A percentile compares a stretch with the other conserved stretches of the same genome.
Conservation (phyloP, 371 early-diverging fungal genomes). For the Blakeslea trispora region DNA sequence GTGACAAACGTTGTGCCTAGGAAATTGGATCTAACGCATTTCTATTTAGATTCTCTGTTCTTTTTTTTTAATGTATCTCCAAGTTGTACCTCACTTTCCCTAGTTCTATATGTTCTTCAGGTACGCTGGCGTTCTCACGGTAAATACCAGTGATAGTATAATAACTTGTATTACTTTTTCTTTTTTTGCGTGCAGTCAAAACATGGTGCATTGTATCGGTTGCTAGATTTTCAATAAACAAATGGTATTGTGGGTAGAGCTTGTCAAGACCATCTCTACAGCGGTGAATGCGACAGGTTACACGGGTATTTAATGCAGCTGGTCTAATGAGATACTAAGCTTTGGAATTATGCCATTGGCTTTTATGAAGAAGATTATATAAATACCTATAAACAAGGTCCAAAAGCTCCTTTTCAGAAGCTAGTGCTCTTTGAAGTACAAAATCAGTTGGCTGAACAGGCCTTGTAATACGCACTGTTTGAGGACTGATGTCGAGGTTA, state of each 20-base stretch:
- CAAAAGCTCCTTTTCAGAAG: constrained; percentile 31
- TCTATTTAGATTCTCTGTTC: neutral
- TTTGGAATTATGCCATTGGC: too few relatives aligned
- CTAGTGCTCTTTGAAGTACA: constrained; percentile 27
- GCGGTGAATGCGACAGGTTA: constrained; percentile 78
- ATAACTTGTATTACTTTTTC: constrained; percentile 69
- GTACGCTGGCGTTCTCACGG: constrained; percentile 17
- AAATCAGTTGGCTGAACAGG: constrained; percentile 45
- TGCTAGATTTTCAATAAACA: constrained; percentile 69
- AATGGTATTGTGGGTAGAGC: constrained; percentile 73
- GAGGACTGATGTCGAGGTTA: constrained; percentile 15
- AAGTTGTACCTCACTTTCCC: constrained; percentile 63
- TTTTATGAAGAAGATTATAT: too few relatives aligned
- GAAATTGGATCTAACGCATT: constrained; percentile 78
- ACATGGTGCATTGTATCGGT: constrained; percentile 50
- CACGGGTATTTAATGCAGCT: constrained; percentile 70
- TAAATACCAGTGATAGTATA: constrained; percentile 67
- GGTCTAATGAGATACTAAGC: constrained; percentile 58
- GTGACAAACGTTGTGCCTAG: constrained; percentile 83
- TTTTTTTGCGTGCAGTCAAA: constrained; percentile 71
- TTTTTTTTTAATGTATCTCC: too few relatives aligned
- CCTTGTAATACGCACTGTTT: constrained; percentile 41
- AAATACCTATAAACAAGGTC: constrained; percentile 44
- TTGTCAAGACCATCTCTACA: constrained; percentile 70
- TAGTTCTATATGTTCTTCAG: constrained; percentile 35